These are phyloP conservation scores for Trifolium subterraneum DNA, from an alignment of 306 rosid species.

Conservation along the genomic window DNA sequence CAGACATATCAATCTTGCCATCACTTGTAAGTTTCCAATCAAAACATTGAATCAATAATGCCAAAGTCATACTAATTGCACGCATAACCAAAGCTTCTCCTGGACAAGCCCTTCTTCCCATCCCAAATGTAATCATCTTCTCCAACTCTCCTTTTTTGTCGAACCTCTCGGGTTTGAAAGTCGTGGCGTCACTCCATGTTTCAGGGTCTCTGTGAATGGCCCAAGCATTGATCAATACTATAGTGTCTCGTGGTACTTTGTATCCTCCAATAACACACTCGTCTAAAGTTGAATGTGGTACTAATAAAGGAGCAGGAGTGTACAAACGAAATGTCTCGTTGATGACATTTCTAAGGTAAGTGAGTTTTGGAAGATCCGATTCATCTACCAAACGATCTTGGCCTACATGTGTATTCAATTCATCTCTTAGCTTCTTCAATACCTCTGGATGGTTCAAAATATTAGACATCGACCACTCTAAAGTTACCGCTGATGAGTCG, in stretches of 20 bases:
- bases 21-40: slow-evolving; percentile 23
- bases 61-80: slow-evolving; percentile 20
- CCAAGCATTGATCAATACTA: slow-evolving; percentile 60
- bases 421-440: slow-evolving; percentile 47
- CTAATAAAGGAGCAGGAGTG: slow-evolving; percentile 50
- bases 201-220: slow-evolving; percentile 59
- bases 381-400: slow-evolving; percentile 49
- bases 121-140: slow-evolving; percentile 23
- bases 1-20: slow-evolving; percentile 28
- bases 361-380: slow-evolving; percentile 46
- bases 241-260: slow-evolving; percentile 47
- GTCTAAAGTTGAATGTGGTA: slow-evolving; percentile 49
- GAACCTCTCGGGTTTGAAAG: slow-evolving; percentile 47
- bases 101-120: slow-evolving; percentile 20
- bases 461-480: slow-evolving; percentile 48
- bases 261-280: slow-evolving; percentile 51
- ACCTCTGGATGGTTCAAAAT: slow-evolving; percentile 49
- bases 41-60: slow-evolving; percentile 16
- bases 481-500: slow-evolving; percentile 48
- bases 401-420: slow-evolving; percentile 45
- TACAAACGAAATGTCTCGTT: slow-evolving; percentile 52
- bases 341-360: slow-evolving; percentile 51
- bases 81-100: slow-evolving; percentile 33
- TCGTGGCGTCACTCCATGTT: slow-evolving; percentile 44
- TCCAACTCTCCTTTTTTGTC: slow-evolving; percentile 34